Base-by-base conservation (phyloP, 805 yeast species). In the Pichia paraexigua region DNA sequence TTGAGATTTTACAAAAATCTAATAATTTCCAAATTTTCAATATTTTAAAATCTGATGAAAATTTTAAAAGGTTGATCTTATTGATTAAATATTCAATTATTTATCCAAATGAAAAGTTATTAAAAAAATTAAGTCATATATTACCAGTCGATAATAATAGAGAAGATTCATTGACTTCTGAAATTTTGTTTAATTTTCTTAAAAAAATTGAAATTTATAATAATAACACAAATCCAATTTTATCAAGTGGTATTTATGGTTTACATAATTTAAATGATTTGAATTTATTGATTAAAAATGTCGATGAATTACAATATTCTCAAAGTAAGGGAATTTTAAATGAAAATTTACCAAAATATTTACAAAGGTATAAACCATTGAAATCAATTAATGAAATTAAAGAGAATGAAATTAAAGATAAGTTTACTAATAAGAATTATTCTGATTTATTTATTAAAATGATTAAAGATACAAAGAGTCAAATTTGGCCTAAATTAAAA, bases 51-150 rank as follows among this genome's bases (percentile, higher is more conserved):
- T 57, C 57, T 22, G 59, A 57, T 41, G 47, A 47, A 2, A 45
- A 49, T 15, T 63, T 63, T 41, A 52, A 47, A n/a, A 48, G 53
- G 10, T 49, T 68, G 10, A 55, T 69, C 12, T 46, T 55, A 15
- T 54, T 63, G 25, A 58, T 70, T 30, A 64, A 64, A 46, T 63
- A 60, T 43, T 57, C 63, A 13, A 61, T 68, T 9, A 54, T 60
- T 21, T 60, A 69, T 51, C 72, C 73, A 15, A 69, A 70, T 58
- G 55, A 58, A 2, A 43, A 42, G 9, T 39, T 70, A 9, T 35
- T 56, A 3, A 20, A 42, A 0, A 57, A 58, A 45, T 39, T 66
- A 15, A 8, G n/a, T 15, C n/a, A 43, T 22, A 39, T 67, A 10
- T 48, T 53, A 12, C 48, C 53, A 18, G 40, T 50, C 2, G 32